A percentile compares a stretch with the other conserved stretches of the same genome.
These are phyloP conservation scores for Zymoseptoria ardabiliae DNA, from an alignment of 2,329 filamentous ascomycete species.

Conservation along the genomic window DNA sequence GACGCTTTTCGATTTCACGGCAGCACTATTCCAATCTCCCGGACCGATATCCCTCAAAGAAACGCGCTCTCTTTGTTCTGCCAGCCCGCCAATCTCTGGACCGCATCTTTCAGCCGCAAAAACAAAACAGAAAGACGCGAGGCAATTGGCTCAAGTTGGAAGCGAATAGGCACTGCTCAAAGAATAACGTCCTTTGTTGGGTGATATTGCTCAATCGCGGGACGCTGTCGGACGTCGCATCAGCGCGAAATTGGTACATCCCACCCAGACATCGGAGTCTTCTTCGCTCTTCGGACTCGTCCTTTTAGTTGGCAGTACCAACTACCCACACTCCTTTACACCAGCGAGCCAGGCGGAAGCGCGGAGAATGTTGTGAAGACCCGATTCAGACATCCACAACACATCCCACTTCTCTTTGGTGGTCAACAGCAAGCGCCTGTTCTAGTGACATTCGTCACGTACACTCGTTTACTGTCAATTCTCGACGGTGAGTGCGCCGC, in stretches of 20 bases:
- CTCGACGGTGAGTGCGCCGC: slow-evolving; percentile 27
- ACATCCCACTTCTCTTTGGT: slow-evolving; percentile 13
- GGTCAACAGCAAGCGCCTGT: slow-evolving; percentile 17
- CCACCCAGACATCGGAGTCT: neutral
- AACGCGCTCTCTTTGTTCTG: neutral
- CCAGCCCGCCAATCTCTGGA: neutral
- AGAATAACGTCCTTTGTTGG: neutral
- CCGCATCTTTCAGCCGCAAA: neutral
- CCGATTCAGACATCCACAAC: slow-evolving; percentile 9
- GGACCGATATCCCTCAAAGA: neutral
- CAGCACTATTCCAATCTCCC: neutral
- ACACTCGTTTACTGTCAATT: slow-evolving; percentile 43
- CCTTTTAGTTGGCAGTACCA: slow-evolving; percentile 8
- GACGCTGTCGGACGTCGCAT: neutral
- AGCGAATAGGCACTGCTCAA: neutral
- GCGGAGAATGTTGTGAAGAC: slow-evolving; percentile 23
- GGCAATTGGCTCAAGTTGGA: neutral
- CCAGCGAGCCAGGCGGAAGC: slow-evolving; percentile 8
- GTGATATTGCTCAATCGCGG: neutral
- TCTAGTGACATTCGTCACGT: slow-evolving; percentile 39
- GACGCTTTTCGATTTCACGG: neutral
- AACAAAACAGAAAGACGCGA: neutral
- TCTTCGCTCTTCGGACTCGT: neutral
- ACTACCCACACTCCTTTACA: slow-evolving; percentile 28
- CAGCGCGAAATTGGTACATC: neutral